Evolutionary conservation across 352 stramenopile genomes (phyloP).

Genomic region (Globisporangium nagaii): DNA sequence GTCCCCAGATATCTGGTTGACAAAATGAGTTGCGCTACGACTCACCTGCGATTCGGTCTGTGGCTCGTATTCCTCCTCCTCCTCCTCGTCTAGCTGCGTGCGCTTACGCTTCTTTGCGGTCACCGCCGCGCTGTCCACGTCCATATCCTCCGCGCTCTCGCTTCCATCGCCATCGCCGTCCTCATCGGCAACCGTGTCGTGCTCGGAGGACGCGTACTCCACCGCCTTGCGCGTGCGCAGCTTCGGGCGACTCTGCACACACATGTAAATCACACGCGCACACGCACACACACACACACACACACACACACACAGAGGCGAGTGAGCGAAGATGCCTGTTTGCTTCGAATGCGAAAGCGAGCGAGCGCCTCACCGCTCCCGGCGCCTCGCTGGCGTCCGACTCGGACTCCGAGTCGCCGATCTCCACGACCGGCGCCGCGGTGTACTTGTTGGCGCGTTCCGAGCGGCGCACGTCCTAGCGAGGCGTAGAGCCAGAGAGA

Average conservation of each 20-base stretch:
- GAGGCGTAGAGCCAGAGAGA: not conserved
- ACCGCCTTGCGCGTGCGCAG: slow-evolving; percentile 14
- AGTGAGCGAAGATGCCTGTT: no score
- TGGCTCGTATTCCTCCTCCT: slow-evolving; percentile 11
- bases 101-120: slow-evolving; percentile 31
- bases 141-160: slow-evolving; percentile 16
- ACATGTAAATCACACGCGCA: not conserved
- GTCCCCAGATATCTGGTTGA: no score
- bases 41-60: slow-evolving; percentile 9
- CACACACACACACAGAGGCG: not conserved
- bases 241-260: slow-evolving; percentile 20
- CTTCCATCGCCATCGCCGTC: slow-evolving; percentile 33
- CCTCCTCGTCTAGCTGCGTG: slow-evolving; percentile 8
- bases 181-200: slow-evolving; percentile 34
- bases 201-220: slow-evolving; percentile 16
- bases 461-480: slow-evolving; percentile 2
- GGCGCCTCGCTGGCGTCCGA: not conserved
- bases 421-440: slow-evolving; percentile 9
- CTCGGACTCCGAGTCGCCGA: slow-evolving; percentile 16
- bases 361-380: not conserved
- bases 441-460: not conserved
- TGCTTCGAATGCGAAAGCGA: no score
- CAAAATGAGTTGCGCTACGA: no score
- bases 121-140: slow-evolving; percentile 15
- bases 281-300: not conserved